phyloP scores from a whole-genome alignment of 1,284 basidiomycete species.

The Trichosporon ovoides region DNA sequence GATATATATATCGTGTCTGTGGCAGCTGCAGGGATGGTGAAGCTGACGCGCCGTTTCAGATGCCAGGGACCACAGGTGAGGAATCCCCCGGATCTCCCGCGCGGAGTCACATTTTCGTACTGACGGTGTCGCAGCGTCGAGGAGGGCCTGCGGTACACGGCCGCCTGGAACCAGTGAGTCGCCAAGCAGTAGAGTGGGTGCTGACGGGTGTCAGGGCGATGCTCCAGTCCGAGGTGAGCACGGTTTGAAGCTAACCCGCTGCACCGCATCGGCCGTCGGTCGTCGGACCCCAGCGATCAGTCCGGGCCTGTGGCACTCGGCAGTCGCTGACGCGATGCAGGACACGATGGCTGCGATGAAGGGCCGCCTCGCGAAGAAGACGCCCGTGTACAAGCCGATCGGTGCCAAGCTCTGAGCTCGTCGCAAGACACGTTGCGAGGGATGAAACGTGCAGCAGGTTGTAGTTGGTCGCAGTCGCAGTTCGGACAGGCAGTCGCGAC shows the following conservation, averaged over 20 bases:
- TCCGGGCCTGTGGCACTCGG: background rate
- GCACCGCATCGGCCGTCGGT: background rate
- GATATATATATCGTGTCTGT: no score
- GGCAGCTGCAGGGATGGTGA: no score
- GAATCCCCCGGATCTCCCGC: conserved; percentile 19
- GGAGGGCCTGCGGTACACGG: conserved; percentile 73
- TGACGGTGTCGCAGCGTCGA: conserved; percentile 55
- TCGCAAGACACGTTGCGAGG: no score
- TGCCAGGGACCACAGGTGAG: conserved; percentile 66
- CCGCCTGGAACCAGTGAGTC: conserved; percentile 62
- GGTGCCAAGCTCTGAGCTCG: conserved; percentile 12
- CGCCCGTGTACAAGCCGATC: conserved; percentile 34
- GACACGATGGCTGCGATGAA: conserved; percentile 50
- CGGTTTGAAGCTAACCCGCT: no score
- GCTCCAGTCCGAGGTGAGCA: conserved; percentile 61
- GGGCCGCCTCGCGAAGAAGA: conserved; percentile 48
- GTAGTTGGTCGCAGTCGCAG: no score
- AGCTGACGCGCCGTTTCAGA: conserved; percentile 47
- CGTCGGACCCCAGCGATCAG: no score
- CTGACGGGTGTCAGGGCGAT: conserved; percentile 30
- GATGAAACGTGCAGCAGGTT: no score
- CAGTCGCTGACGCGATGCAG: conserved; percentile 19
- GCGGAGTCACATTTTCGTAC: conserved; percentile 10
- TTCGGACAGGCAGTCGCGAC: no score
- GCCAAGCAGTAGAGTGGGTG: background rate